phyloP scores from a whole-genome alignment of 768 basidiomycete genomes.

The Termitomyces sp. region DNA sequence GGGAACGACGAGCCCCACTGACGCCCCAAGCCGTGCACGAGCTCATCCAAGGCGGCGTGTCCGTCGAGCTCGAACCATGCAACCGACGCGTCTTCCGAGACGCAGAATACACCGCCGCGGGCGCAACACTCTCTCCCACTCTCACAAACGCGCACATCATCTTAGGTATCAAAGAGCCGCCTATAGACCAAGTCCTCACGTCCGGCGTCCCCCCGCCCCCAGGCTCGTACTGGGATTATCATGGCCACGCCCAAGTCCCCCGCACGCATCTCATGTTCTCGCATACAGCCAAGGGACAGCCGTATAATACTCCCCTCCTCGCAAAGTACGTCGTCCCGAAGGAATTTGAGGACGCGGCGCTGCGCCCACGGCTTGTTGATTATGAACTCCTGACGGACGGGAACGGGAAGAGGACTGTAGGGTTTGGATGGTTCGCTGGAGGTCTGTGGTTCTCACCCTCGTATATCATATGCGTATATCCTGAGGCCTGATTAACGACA shows the following conservation, averaged over 20 bases:
- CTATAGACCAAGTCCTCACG: slow-evolving; percentile 58
- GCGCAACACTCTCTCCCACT: slow-evolving; percentile 61
- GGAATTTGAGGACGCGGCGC: too few species aligned
- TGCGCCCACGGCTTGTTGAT: slow-evolving; percentile 46
- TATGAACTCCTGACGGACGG: slow-evolving; percentile 76
- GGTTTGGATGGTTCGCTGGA: slow-evolving; percentile 93
- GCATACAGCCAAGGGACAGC: slow-evolving; percentile 85
- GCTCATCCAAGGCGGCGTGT: too few species aligned
- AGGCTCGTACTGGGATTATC: slow-evolving; percentile 15
- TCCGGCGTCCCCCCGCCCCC: slow-evolving; percentile 25
- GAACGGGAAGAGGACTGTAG: slow-evolving; percentile 74
- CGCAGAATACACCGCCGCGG: slow-evolving; percentile 59
- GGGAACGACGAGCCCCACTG: too few species aligned
- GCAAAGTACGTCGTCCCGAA: too few species aligned
- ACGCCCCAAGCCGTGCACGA: too few species aligned
- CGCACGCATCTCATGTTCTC: slow-evolving; percentile 91
- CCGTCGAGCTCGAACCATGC: slow-evolving; percentile 56
- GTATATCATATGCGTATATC: too few species aligned
- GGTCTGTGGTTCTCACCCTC: too few species aligned
- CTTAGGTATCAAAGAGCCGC: slow-evolving; percentile 88
- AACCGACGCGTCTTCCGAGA: slow-evolving; percentile 70
- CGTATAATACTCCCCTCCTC: slow-evolving; percentile 74
- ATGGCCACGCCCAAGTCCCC: slow-evolving; percentile 17
- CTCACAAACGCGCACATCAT: slow-evolving; percentile 70
- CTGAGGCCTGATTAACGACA: too few species aligned